phyloP scores from a whole-genome alignment of 305 asterid genomes.

The Fraxinus sp. region DNA sequence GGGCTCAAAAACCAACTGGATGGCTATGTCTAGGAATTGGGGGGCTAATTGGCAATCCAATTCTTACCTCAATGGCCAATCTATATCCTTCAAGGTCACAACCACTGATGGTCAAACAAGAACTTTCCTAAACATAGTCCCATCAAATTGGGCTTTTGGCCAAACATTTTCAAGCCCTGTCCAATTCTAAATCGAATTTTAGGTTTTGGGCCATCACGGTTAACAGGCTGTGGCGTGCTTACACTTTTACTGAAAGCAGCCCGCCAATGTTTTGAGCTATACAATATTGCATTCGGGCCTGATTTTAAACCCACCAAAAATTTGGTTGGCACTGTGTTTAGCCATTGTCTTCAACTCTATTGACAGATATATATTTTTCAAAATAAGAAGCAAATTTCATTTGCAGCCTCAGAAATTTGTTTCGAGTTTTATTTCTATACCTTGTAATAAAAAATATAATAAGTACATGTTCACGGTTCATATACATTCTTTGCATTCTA shows the following conservation, averaged over 20 bases:
- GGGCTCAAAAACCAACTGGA: conserved; percentile 56
- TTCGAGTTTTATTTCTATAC: conserved; percentile 3
- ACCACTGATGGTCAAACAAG: conserved; percentile 52
- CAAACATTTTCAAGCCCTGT: conserved; percentile 38
- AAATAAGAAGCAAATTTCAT: conserved; percentile 20
- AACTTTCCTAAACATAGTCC: conserved; percentile 35
- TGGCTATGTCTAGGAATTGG: conserved; percentile 62
- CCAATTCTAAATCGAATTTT: conserved; percentile 34
- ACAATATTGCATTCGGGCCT: conserved; percentile 11
- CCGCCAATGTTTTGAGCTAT: conserved; percentile 31
- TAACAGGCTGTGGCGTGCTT: conserved; percentile 53
- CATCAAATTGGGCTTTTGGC: conserved; percentile 60
- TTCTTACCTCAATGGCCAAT: conserved; percentile 49
- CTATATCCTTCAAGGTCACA: conserved; percentile 55
- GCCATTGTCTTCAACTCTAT: conserved; percentile 1
- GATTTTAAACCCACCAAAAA: not conserved
- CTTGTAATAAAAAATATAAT: conserved; percentile 16
- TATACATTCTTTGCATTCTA: not conserved
- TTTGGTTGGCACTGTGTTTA: conserved; percentile 17
- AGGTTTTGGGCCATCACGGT: conserved; percentile 13
- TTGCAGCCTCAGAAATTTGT: conserved; percentile 21
- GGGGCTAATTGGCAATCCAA: conserved; percentile 71
- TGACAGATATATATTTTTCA: not conserved
- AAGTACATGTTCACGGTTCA: not conserved
- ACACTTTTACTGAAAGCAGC: conserved; percentile 47